Base-by-base conservation (phyloP, 2,329 filamentous ascomycete species). In the Alternaria ethzedia region DNA sequence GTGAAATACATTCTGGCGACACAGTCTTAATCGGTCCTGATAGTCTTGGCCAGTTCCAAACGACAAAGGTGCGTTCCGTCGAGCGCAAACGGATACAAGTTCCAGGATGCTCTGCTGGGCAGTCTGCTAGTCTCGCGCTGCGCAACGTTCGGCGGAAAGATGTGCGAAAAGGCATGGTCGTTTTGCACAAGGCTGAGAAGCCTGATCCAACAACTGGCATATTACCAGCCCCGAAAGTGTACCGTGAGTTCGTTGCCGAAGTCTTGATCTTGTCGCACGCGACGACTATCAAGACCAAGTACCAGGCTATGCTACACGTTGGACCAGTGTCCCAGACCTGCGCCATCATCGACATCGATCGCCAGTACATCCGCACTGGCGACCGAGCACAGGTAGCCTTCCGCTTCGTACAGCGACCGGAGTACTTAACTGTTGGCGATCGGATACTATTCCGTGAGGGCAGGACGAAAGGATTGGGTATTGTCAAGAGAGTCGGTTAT, bases 231-330 rank as follows among this genome's bases (percentile, higher is more conserved):
- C 88, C 90, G 0, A 83, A 83, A 64, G 84, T 85, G 6, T 82
- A 84, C 71, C 81, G 83, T 60, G 83, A 86, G 60, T 86, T 86
- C 64, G 79, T 84, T 76, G 72, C 92, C 83, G 68, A 96, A 89
- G 96, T 99, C 1, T 86, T 99, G 21, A 98, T 99, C 70, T 86
- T 99, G 7, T 96, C 92, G 5, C 96, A 99, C 75, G 94, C 95
- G 0, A 99, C 96, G 0, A 99, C 96, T 46, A 99, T 99, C 80
- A 96, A 97, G 80, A 93, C 90, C 0, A 95, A 94, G 74, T 99
- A 99, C 70, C 96, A 99, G 83, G 96, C 96, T 1, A 99, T 98
- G 94, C 86, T 99, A 21, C 96, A 99, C 73, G 94, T 99, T 5
- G 96, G 96, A 0, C 92, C 96, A 0, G 92, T 99, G 46, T 93